These are phyloP conservation scores for Mucor sp. DNA, from an alignment of 371 early-diverging fungal genomes.

Conservation along the genomic window DNA sequence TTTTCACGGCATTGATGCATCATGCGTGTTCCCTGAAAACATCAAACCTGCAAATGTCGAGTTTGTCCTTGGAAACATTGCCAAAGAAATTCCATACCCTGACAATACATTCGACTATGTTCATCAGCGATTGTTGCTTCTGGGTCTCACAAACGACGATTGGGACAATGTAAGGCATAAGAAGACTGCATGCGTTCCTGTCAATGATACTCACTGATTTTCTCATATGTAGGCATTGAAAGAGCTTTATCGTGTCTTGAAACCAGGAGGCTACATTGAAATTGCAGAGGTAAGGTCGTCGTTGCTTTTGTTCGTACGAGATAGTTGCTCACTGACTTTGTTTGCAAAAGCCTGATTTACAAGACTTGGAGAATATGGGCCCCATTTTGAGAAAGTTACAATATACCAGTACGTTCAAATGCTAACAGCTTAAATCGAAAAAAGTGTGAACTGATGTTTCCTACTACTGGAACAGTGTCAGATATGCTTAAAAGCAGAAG, in stretches of 20 bases:
- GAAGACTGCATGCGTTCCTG: not conserved
- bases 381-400: conserved; percentile 1
- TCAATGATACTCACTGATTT: not conserved
- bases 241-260: conserved; percentile 22
- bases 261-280: conserved; percentile 47
- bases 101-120: conserved; percentile 59
- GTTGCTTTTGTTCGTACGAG: not conserved
- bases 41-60: conserved; percentile 47
- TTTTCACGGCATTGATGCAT: conserved; percentile 45
- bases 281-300: conserved; percentile 28
- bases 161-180: conserved; percentile 28
- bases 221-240: conserved; percentile 5
- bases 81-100: conserved; percentile 54
- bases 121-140: conserved; percentile 46
- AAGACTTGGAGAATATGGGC: not conserved
- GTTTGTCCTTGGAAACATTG: conserved; percentile 52
- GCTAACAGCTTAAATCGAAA: not conserved
- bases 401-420: not conserved
- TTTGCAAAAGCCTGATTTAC: not conserved
- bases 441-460: not conserved
- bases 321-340: not conserved
- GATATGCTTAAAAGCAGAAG: not conserved
- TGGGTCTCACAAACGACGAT: conserved; percentile 27
- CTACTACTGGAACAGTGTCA: conserved; percentile 2
- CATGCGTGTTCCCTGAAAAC: conserved; percentile 39